Percentiles rank a stretch among this genome's conserved stretches.
These are phyloP conservation scores for Coniochaeta hoffmannii DNA, from an alignment of 2,329 filamentous ascomycete genomes.

Conservation along the genomic window DNA sequence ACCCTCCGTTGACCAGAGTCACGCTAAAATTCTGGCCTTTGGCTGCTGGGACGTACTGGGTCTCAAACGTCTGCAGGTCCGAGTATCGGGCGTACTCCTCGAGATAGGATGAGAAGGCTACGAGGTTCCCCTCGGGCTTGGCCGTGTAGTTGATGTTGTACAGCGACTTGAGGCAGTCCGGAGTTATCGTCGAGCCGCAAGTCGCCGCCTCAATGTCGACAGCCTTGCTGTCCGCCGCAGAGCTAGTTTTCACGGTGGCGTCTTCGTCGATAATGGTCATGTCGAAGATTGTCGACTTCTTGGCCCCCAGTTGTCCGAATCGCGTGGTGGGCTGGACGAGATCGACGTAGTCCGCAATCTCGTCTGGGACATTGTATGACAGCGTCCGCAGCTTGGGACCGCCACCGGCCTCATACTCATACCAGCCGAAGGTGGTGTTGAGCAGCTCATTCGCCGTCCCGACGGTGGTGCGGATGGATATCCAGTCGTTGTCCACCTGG, in stretches of 20 bases:
- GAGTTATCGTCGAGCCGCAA: constrained; percentile 35
- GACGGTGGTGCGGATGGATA: constrained; percentile 48
- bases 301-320: constrained; percentile 43
- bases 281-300: constrained; percentile 31
- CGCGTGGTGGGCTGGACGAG: constrained; percentile 60
- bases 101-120: constrained; percentile 34
- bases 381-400: constrained; percentile 40
- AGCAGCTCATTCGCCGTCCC: constrained; percentile 47
- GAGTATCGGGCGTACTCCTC: constrained; percentile 38
- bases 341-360: constrained; percentile 46
- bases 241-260: constrained; percentile 8
- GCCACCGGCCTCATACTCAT: constrained; percentile 34
- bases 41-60: constrained; percentile 43
- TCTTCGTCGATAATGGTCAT: constrained; percentile 19
- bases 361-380: constrained; percentile 53
- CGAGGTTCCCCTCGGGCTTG: constrained; percentile 19
- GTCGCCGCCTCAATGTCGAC: constrained; percentile 13
- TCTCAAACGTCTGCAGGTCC: constrained; percentile 44
- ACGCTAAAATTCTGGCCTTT: constrained; percentile 47
- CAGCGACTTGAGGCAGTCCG: constrained; percentile 38
- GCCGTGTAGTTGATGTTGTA: constrained; percentile 38
- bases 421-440: constrained; percentile 49
- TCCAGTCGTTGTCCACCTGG: constrained; percentile 50
- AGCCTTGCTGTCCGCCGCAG: constrained; percentile 1
- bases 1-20: constrained; percentile 46